A percentile compares a stretch with the other conserved stretches of the same genome.
phyloP scores from a whole-genome alignment of 2,329 filamentous ascomycete genomes.

The Mariannaea elegans region DNA sequence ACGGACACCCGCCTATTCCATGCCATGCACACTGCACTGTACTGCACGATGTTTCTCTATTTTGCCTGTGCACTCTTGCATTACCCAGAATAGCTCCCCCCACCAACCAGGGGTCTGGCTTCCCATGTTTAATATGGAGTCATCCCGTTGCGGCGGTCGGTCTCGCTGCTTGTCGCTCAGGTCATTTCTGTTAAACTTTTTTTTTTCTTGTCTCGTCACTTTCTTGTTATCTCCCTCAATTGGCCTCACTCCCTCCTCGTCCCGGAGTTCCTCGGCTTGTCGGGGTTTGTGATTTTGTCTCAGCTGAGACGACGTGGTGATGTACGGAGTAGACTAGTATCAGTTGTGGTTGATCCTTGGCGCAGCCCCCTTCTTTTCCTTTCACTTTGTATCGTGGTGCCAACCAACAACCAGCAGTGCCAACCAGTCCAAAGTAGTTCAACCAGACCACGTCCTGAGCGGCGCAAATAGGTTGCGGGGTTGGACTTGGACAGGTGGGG shows the following conservation, averaged over 20 bases:
- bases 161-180: slow-evolving; percentile 7
- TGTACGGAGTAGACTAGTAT: not conserved
- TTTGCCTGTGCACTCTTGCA: slow-evolving; percentile 17
- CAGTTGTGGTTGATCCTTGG: slow-evolving; percentile 1
- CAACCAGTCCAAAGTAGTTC: slow-evolving; percentile 3
- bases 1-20: not conserved
- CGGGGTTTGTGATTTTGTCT: not conserved
- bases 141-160: not conserved
- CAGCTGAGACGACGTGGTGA: not conserved
- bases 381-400: not conserved
- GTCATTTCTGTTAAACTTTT: not conserved
- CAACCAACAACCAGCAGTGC: not conserved
- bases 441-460: slow-evolving; percentile 8
- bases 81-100: slow-evolving; percentile 9
- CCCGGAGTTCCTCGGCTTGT: slow-evolving; percentile 7
- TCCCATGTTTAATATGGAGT: slow-evolving; percentile 2
- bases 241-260: not conserved
- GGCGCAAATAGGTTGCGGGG: slow-evolving; percentile 31
- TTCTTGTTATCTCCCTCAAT: slow-evolving; percentile 13
- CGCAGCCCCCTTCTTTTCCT: not conserved
- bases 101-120: slow-evolving; percentile 10
- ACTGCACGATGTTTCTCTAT: slow-evolving; percentile 9
- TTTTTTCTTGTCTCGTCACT: not conserved
- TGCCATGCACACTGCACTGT: slow-evolving; percentile 9
- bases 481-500: slow-evolving; percentile 27